Evolutionary conservation across 2,329 filamentous ascomycete species (phyloP), one percentile per base, ranked within the genome.

Genomic region (Hymenoscyphus fructigenus): DNA sequence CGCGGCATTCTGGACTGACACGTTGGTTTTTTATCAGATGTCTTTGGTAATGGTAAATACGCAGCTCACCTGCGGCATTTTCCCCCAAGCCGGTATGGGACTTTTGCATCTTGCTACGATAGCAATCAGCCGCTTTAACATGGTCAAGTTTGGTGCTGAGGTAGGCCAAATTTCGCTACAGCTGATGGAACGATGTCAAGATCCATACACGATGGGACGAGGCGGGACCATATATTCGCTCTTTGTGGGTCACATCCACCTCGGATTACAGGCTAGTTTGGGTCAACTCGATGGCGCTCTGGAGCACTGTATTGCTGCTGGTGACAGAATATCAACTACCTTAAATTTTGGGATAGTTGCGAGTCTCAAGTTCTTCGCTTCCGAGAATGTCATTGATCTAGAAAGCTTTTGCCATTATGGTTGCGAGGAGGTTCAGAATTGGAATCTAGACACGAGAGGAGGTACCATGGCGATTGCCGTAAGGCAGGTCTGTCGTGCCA

Each of bases 1-100:
- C 68, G 86, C 89, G 15, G 88, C 88, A 3, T 92, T 88, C 81
- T 93, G 91, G 91, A 88, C 84, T 50, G 86, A 93, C 70, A 81
- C 81, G 23, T 76, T 92, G 10, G 82, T 87, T n/a, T 92, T 91
- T 73, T 93, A 92, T 74, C 86, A 91, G 69, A 82, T 89, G 29
- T 82, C 86, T 0, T 78, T 93, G 15, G 82, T 87, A 66, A 86
- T 93, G 79, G 79, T 92, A 63, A 81, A 88, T 61, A 80, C 88
- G 62, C 88, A 91, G 73, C 78, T 93, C 6, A 80, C 82, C 2
- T 79, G 80, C 12, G 91, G 90, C 0, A 79, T 83, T 5, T 91
- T 90, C 68, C 86, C 90, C 5, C 90, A 93, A 74, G 87, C 88
- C 1, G 87, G 87, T n/a, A 82, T 86, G 77, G 85, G 80, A 1